Evolutionary conservation across 495 filamentous ascomycete species (phyloP), one percentile per base, ranked within the genome.

Genomic region (Penicillium subrubescens): DNA sequence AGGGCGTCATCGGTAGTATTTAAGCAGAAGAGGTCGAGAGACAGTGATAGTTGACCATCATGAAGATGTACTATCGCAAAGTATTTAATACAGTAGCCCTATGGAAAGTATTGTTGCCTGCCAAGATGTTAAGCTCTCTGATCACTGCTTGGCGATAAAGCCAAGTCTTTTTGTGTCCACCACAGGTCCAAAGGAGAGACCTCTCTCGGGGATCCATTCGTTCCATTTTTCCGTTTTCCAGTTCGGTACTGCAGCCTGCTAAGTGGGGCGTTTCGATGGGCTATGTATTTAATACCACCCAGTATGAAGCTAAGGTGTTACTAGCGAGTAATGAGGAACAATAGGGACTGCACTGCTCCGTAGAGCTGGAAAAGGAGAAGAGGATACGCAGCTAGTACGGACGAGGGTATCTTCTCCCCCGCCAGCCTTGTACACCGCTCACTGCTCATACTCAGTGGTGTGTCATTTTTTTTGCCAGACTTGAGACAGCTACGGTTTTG

Each of bases 81-180:
- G n/a, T n/a, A n/a, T n/a, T n/a, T n/a, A n/a, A n/a, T n/a, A n/a
- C n/a, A n/a, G n/a, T n/a, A n/a, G n/a, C 17, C 15, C 15, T n/a
- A n/a, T n/a, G 17, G 15, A 25, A 23, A 4, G 48, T 8, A 15
- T 52, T 29, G 48, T 31, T 52, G 48, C 5, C 27, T 31, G 48
- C 48, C 48, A 52, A 52, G 48, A 52, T 52, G 25, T 15, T 11
- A 52, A 52, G 48, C 48, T 52, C 48, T 51, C n/a, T 48, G 48
- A 52, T 52, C 48, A 11, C 25, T 52, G 48, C 48, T 52, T 52
- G 48, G 48, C 48, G 25, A 31, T 17, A n/a, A 29, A 52, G 48
- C 48, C 48, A 52, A 52, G 48, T 52, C 48, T 52, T 23, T 23
- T 46, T 15, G 43, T 48, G 43, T 48, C 43, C 43, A 21, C 43